phyloP scores from a whole-genome alignment of 345 rosid species.

The Eucalyptus cloeziana region DNA sequence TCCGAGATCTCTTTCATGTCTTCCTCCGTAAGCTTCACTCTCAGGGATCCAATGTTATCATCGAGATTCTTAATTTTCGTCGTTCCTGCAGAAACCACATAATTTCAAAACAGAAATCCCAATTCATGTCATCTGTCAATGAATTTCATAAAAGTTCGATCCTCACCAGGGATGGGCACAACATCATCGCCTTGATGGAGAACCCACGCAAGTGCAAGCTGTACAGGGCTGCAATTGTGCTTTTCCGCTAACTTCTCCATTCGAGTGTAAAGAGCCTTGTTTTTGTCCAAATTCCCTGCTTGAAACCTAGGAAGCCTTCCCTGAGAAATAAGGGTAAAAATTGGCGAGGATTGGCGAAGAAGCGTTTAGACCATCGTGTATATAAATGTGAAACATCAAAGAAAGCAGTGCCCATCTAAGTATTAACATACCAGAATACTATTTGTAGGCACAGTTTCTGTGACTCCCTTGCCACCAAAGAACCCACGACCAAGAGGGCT shows the following conservation, averaged over 20 bases:
- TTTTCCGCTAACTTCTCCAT: constrained; percentile 10
- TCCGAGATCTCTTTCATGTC: constrained; percentile 19
- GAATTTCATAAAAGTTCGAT: not conserved
- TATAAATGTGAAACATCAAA: not conserved
- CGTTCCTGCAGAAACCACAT: not conserved
- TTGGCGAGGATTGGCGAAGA: not conserved
- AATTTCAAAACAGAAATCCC: not conserved
- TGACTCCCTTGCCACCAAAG: not conserved
- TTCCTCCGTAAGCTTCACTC: constrained; percentile 18
- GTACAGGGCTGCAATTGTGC: constrained; percentile 16
- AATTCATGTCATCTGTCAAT: not conserved
- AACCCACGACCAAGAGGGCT: not conserved
- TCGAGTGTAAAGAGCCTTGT: constrained; percentile 10
- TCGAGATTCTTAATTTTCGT: constrained; percentile 11
- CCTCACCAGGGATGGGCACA: constrained; percentile 30
- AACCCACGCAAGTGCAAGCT: constrained; percentile 33
- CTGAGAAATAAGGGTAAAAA: not conserved
- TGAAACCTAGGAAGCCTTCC: constrained; percentile 3
- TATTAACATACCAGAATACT: not conserved
- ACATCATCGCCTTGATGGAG: constrained; percentile 29
- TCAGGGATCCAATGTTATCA: constrained; percentile 20
- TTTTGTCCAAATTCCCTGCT: constrained; percentile 13
- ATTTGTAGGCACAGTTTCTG: not conserved
- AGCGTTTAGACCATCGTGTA: not conserved
- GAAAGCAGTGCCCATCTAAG: not conserved